Base-by-base conservation (phyloP, 2,329 filamentous ascomycete species). In the Aplosporella prunicola region DNA sequence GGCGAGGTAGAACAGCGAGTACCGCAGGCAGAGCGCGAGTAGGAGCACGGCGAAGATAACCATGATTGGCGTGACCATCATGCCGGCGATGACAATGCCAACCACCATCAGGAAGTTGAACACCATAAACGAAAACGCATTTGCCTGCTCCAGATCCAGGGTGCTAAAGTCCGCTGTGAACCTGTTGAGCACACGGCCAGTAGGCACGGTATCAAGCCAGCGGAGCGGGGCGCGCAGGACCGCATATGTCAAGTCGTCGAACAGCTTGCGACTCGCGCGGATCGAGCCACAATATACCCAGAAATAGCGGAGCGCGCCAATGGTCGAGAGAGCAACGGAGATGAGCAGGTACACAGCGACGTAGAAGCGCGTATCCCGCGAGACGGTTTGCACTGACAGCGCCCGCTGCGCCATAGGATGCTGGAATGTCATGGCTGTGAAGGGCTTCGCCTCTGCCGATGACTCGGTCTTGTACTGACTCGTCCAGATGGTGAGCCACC, bases 81-180 rank as follows among this genome's bases (percentile, higher is more conserved):
- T 29, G 18, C 39, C 78, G 4, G 82, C 80, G 31, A 78, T 63
- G 32, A 84, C 70, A 9, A 87, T 74, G 1, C 78, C 78, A 5
- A 79, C 39, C 1, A 87, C 63, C 5, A 72, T 68, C 25, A 88
- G 31, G 63, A 9, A 73, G n/a, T 76, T 71, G 48, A 71, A 71
- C 15, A 74, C 60, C 20, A 76, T 69, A 10, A 40, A 40, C 2
- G 32, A 35, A 18, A 40, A 34, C 9, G 22, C 32, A 26, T 32
- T 41, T 11, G 33, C 30, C 23, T 29, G 34, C 39, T 35, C 39
- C 27, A 28, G 20, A 31, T 89, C 83, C 32, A 88, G 72, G 26
- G 77, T 70, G 47, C 79, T 76, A 56, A 89, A 87, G 57, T 89
- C 83, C 3, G 79, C 68, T 0, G 82, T 85, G 55, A 88, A 85